Percentiles rank a stretch among this genome's conserved stretches.
Conservation (phyloP, 331 rosid genomes). For the Cydonia oblonga region DNA sequence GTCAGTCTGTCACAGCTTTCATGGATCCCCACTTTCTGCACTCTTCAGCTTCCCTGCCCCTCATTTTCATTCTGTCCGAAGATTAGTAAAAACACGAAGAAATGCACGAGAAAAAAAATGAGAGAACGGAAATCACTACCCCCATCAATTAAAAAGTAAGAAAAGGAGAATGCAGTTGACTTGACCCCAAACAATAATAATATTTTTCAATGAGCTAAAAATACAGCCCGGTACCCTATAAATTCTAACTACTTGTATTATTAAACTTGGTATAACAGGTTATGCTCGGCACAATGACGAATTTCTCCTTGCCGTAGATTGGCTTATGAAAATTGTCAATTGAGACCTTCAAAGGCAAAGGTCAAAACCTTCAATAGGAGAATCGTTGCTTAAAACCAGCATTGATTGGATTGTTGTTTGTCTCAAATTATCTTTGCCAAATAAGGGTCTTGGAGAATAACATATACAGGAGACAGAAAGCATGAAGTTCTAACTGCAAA, state of each 20-base stretch:
- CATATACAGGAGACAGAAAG: background rate
- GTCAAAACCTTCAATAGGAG: background rate
- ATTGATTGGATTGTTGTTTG: background rate
- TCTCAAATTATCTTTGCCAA: background rate
- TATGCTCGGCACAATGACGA: too few relatives aligned
- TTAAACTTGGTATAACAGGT: too few relatives aligned
- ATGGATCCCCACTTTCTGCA: constrained; percentile 56
- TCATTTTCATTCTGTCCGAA: too few relatives aligned
- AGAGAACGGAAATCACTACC: too few relatives aligned
- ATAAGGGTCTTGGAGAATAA: background rate
- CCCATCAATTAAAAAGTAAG: constrained; percentile 14
- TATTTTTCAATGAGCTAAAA: too few relatives aligned
- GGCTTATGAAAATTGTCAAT: background rate
- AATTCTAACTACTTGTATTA: too few relatives aligned
- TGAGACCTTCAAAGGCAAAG: background rate
- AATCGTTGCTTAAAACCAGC: too few relatives aligned
- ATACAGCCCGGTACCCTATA: too few relatives aligned
- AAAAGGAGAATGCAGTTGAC: background rate
- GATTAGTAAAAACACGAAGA: too few relatives aligned
- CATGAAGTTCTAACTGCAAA: background rate
- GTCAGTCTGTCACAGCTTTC: constrained; percentile 16
- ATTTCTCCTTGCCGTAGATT: background rate
- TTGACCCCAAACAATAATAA: too few relatives aligned
- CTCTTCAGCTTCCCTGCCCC: too few relatives aligned
- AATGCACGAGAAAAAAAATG: too few relatives aligned